These are phyloP conservation scores for Erodium maritimum DNA, from an alignment of 345 rosid genomes.

Conservation along the genomic window DNA sequence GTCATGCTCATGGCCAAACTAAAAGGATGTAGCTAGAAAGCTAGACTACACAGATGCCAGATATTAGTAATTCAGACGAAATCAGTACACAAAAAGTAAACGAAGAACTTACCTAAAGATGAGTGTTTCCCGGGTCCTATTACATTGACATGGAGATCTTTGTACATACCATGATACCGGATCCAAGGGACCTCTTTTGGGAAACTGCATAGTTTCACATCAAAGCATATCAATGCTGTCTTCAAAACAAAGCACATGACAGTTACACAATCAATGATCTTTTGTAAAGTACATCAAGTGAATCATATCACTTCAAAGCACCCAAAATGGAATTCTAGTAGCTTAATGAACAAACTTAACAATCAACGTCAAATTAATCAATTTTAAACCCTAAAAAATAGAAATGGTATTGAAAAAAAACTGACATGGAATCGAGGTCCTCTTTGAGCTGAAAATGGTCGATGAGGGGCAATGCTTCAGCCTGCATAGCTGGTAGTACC, in stretches of 20 bases:
- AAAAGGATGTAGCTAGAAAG: neutral
- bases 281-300: neutral
- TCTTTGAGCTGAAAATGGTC: conserved; percentile 42
- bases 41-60: neutral
- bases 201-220: conserved; percentile 36
- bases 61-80: neutral
- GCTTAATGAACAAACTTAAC: neutral
- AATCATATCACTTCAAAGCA: neutral
- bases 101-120: conserved; percentile 34
- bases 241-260: neutral
- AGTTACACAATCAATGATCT: too few species aligned
- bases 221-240: neutral
- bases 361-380: neutral
- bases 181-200: conserved; percentile 78
- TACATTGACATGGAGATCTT: conserved; percentile 46
- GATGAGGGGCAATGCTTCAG: conserved; percentile 75
- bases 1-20: neutral
- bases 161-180: conserved; percentile 58
- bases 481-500: conserved; percentile 53
- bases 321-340: neutral
- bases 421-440: conserved; percentile 46
- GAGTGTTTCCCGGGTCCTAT: conserved; percentile 74
- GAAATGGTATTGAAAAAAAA: conserved; percentile 7
- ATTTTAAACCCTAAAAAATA: neutral
- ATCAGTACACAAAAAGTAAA: neutral